phyloP scores from a whole-genome alignment of 2,329 filamentous ascomycete species.

The Chrysoporthe puriensis region DNA sequence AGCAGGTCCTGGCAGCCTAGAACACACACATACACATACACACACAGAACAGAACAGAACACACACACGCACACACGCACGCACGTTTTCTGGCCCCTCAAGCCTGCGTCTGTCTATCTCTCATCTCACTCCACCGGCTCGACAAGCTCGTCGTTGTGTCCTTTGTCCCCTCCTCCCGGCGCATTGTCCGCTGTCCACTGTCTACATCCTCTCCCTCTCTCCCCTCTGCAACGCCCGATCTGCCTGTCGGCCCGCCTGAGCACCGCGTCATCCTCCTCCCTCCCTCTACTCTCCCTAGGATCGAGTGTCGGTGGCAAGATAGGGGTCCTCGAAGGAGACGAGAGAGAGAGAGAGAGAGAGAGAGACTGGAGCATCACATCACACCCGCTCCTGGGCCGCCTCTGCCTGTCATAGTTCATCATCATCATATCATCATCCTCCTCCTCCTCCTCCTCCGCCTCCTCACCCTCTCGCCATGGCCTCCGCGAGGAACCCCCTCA shows the following conservation, averaged over 20 bases:
- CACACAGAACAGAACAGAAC: too few relatives aligned
- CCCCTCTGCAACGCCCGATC: background rate
- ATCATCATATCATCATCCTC: background rate
- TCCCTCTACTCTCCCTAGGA: background rate
- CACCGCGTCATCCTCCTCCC: background rate
- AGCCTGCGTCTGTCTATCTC: background rate
- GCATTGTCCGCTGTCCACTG: background rate
- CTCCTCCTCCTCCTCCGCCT: constrained; percentile 9
- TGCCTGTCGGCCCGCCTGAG: background rate
- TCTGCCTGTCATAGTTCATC: background rate
- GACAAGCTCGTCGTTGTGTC: background rate
- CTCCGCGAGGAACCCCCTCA: constrained; percentile 51
- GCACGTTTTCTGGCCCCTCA: background rate
- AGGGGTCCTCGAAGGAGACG: background rate
- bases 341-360: background rate
- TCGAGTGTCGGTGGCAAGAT: background rate
- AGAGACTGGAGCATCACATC: background rate
- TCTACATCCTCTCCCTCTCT: background rate
- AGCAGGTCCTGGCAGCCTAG: constrained; percentile 2
- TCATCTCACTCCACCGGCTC: background rate
- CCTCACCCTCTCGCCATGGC: constrained; percentile 47
- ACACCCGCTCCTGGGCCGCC: background rate
- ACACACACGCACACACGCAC: too few relatives aligned
- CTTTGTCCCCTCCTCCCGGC: background rate
- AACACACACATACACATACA: background rate